Base-by-base conservation (phyloP, 495 filamentous ascomycete species). In the Talaromyces ruber region DNA sequence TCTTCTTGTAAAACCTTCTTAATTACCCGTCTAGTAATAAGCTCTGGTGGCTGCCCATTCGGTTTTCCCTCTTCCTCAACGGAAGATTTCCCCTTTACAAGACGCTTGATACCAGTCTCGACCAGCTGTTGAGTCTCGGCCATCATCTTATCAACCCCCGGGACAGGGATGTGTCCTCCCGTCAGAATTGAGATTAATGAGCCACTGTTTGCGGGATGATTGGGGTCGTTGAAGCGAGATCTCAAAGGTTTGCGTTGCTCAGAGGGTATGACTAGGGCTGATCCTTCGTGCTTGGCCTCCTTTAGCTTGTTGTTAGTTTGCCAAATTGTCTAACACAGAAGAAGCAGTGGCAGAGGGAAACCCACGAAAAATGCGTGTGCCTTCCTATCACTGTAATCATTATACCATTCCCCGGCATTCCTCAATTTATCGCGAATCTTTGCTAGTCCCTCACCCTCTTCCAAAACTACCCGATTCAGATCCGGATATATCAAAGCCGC, bases 351-450 rank as follows among this genome's bases (percentile, higher is more conserved):
- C 4, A 11, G 14, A 28, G 12, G 39, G n/a, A n/a, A 53, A 83
- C 87, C 76, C 78, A 91, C 88, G 84, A 81, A 86, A 61, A 74
- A 64, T 0, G 79, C 80, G 50, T 78, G 79, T 5, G 78, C 76
- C 39, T 81, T 65, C 26, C 74, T 70, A 64, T 86, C 85, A 55
- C 76, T 69, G 59, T 86, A 88, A 25, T 79, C 72, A 11, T 58
- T 18, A n/a, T 30, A 29, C 29, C 54, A 37, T 21, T 57, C 21
- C 18, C 54, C 54, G 14, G 29, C 25, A 30, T 11, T 30, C 68
- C n/a, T 57, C 53, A 25, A 63, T 58, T 71, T 70, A 59, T 70
- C 64, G 9, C 29, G 39, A 9, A 63, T 50, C 7, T 4, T 28
- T 8, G 25, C 58, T 60, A 52, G 24, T 0, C 59, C 69, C 53